Conservation (phyloP, 2,329 filamentous ascomycete genomes). For the Colletotrichum sp. region DNA sequence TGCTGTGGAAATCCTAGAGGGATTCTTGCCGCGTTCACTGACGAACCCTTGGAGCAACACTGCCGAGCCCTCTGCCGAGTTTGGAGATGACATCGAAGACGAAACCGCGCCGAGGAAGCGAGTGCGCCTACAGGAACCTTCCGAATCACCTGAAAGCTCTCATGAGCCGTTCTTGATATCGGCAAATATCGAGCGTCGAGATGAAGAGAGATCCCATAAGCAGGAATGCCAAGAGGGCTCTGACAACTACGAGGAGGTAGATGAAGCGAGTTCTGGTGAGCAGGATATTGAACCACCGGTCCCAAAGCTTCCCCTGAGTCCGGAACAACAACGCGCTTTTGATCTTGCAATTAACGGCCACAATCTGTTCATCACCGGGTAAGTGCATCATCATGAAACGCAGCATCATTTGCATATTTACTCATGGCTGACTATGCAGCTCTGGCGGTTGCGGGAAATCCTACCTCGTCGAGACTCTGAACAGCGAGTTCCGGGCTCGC, state of each 20-base stretch:
- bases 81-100: not conserved
- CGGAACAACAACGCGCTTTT: not conserved
- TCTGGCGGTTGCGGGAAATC: not conserved
- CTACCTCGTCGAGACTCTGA: not conserved
- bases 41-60: not conserved
- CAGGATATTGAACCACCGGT: not conserved
- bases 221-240: no score
- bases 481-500: not conserved
- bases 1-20: accelerated
- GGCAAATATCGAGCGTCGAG: not conserved
- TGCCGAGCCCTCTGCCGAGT: not conserved
- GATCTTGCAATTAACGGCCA: not conserved
- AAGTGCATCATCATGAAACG: no score
- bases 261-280: not conserved
- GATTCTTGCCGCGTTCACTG: not conserved
- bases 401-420: not conserved
- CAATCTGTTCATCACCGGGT: not conserved
- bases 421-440: not conserved
- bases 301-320: not conserved
- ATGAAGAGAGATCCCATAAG: no score
- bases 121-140: not conserved
- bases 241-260: not conserved
- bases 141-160: not conserved
- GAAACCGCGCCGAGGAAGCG: not conserved
- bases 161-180: not conserved